phyloP scores from a whole-genome alignment of 441 rosid species.

The Macaranga tanarius region DNA sequence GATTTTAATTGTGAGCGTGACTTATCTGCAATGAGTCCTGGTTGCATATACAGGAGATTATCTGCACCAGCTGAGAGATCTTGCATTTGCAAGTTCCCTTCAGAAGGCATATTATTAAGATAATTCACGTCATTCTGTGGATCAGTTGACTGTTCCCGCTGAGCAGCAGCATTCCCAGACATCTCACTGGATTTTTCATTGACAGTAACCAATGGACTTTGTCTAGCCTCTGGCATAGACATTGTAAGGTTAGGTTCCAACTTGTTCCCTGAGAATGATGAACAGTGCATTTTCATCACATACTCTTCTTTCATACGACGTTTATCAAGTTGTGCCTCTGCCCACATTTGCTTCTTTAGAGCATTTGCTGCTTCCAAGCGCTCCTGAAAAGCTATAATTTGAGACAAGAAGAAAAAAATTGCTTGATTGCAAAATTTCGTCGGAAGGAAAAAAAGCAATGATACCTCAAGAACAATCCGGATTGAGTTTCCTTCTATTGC shows the following conservation, averaged over 20 bases:
- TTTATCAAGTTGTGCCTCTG: conserved; percentile 87
- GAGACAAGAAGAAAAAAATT: conserved; percentile 21
- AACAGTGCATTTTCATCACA: conserved; percentile 42
- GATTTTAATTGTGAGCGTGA: conserved; percentile 70
- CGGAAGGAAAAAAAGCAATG: conserved; percentile 5
- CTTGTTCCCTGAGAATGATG: conserved; percentile 48
- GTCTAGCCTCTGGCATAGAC: conserved; percentile 42
- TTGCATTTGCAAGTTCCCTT: conserved; percentile 54
- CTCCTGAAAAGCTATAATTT: conserved; percentile 50
- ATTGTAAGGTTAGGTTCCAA: conserved; percentile 38
- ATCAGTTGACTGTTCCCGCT: conserved; percentile 43
- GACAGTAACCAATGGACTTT: conserved; percentile 41
- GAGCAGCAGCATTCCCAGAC: conserved; percentile 27
- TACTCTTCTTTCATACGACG: conserved; percentile 75
- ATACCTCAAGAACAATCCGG: conserved; percentile 69
- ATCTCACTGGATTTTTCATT: conserved; percentile 34
- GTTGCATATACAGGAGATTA: conserved; percentile 49
- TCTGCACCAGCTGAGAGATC: conserved; percentile 54
- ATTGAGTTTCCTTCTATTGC: conserved; percentile 78
- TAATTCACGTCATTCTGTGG: conserved; percentile 38
- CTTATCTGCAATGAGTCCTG: conserved; percentile 61
- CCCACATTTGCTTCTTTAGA: conserved; percentile 89
- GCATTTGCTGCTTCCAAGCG: conserved; percentile 86
- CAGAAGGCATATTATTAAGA: conserved; percentile 37
- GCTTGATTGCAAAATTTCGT: conserved; percentile 6